Evolutionary conservation across 225 moss, liverwort and hornwort genomes (phyloP).

Genomic region (Sphagnum contortum): DNA sequence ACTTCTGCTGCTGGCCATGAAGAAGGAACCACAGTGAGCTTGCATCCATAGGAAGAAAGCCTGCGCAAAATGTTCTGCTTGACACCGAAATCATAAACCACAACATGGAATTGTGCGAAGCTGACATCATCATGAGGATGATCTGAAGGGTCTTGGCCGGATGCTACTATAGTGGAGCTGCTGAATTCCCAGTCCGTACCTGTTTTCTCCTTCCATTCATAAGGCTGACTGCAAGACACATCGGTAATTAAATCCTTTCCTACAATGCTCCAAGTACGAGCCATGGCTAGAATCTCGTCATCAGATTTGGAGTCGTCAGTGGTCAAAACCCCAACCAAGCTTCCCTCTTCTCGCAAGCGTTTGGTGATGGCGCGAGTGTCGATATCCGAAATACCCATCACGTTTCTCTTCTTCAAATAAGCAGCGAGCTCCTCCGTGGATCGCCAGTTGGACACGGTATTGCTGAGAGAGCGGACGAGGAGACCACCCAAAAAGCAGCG

Average conservation of each 20-base stretch:
- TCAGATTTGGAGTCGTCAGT: slow-evolving; percentile 72
- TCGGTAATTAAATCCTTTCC: slow-evolving; percentile 92
- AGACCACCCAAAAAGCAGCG: slow-evolving; percentile 78
- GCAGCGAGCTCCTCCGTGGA: slow-evolving; percentile 64
- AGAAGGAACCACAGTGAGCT: slow-evolving; percentile 90
- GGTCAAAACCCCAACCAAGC: slow-evolving; percentile 81
- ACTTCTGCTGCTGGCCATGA: slow-evolving; percentile 67
- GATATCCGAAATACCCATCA: slow-evolving; percentile 90
- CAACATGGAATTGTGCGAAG: slow-evolving; percentile 26
- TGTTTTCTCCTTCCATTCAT: slow-evolving; percentile 80
- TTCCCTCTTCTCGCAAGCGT: slow-evolving; percentile 83
- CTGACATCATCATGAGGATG: no score
- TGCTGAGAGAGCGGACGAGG: slow-evolving; percentile 70
- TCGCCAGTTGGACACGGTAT: slow-evolving; percentile 81
- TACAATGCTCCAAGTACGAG: slow-evolving; percentile 36
- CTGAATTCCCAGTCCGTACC: slow-evolving; percentile 86
- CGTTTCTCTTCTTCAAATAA: slow-evolving; percentile 72
- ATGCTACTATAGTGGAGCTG: background rate
- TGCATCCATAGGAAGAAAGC: slow-evolving; percentile 83
- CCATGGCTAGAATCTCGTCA: slow-evolving; percentile 58
- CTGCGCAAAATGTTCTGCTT: slow-evolving; percentile 90
- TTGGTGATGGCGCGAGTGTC: slow-evolving; percentile 94
- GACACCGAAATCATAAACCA: slow-evolving; percentile 88
- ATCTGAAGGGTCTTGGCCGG: no score
- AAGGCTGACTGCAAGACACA: slow-evolving; percentile 78